Percentiles rank a stretch among this genome's conserved stretches.
phyloP scores from a whole-genome alignment of 805 yeast species.

The Diddensiella transvaalensis region DNA sequence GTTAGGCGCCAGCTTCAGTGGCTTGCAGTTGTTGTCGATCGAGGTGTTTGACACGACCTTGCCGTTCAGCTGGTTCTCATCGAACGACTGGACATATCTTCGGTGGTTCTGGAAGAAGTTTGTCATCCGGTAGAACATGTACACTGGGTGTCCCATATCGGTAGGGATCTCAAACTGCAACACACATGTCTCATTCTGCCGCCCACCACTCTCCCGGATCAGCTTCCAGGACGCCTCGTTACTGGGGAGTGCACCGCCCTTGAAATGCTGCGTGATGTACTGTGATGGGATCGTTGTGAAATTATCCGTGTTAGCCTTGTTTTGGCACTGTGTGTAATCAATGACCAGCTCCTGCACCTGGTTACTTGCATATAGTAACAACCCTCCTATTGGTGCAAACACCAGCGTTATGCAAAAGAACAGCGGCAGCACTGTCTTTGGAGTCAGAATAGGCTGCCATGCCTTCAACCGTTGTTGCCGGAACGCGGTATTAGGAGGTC shows the following conservation, averaged over 20 bases:
- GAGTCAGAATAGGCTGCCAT: constrained; percentile 87
- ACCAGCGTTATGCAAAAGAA: constrained; percentile 68
- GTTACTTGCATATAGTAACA: constrained; percentile 71
- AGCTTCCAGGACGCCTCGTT: constrained; percentile 71
- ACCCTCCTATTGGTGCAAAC: constrained; percentile 90
- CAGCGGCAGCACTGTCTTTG: constrained; percentile 84
- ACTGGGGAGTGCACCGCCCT: constrained; percentile 34
- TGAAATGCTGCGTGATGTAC: constrained; percentile 60
- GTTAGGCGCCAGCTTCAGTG: constrained; percentile 49
- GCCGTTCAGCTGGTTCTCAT: constrained; percentile 78
- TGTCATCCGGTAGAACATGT: constrained; percentile 78
- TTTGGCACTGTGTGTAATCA: constrained; percentile 70
- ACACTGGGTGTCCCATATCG: constrained; percentile 67
- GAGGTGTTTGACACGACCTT: constrained; percentile 51
- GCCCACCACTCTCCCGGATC: constrained; percentile 27
- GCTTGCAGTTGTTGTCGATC: constrained; percentile 52
- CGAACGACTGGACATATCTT: constrained; percentile 82
- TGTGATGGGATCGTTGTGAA: constrained; percentile 56
- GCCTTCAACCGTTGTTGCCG: constrained; percentile 60
- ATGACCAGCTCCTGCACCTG: constrained; percentile 71
- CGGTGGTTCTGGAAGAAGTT: constrained; percentile 94
- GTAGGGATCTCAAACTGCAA: constrained; percentile 70
- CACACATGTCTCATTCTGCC: constrained; percentile 45
- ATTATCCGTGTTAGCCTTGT: constrained; percentile 41
- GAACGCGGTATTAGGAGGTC: constrained; percentile 45